Evolutionary conservation across 2,329 filamentous ascomycete species (phyloP), one percentile per base, ranked within the genome.

Genomic region (Aspergillus aculeatus): DNA sequence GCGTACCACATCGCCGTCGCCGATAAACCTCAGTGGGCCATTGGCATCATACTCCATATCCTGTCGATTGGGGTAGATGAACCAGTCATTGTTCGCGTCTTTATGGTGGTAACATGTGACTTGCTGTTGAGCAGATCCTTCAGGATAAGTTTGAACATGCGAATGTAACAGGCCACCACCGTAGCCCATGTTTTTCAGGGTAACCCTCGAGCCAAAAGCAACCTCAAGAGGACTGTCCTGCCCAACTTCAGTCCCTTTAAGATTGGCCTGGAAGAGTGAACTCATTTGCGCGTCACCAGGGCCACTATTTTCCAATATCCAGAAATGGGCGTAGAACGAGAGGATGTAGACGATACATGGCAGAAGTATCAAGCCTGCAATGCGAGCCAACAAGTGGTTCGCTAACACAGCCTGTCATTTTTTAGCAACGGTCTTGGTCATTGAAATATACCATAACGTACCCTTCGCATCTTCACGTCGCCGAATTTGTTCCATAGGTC

Each of bases 201-300:
- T 99, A 9, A 89, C 90, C 60, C 90, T 87, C 38, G 95, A 99
- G 26, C 96, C 95, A 64, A 90, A 83, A 5, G 92, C 94, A 65
- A 99, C 83, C 73, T 99, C 95, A 16, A 99, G 84, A 23, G 96
- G 95, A 72, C 93, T 97, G 75, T 96, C 90, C 76, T 91, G 92
- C 72, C 94, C 94, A 63, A 99, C 94, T 65, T 96, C 90, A 11
- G 94, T 98, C 26, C 95, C 95, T 69, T 87, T 89, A 41, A 99
- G 84, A 73, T 99, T 99, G 51, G 96, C 95, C 77, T 99, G 95
- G 85, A 99, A 99, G 54, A 99, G 86, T 26, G 95, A 99, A 80
- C 93, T 97, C 95, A 99, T 99, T 79, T 99, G 95, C n/a, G 95
- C 95, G 80, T 99, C 95, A 57, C 95, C 95, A 7, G 96, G 95